These are phyloP conservation scores for Blechomonas ayalai DNA, from an alignment of 208 protist genomes.

Conservation along the genomic window DNA sequence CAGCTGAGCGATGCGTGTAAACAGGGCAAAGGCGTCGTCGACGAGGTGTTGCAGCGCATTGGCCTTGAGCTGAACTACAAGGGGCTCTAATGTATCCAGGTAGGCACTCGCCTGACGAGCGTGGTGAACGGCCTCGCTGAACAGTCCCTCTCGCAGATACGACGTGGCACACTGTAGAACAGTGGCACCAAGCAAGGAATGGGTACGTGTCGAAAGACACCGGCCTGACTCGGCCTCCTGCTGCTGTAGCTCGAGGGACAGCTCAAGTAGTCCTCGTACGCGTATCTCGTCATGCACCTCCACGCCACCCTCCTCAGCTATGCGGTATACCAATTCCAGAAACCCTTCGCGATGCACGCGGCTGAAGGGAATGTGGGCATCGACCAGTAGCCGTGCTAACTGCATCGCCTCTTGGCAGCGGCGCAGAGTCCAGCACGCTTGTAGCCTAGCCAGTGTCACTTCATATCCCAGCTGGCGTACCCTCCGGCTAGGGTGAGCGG, in stretches of 20 bases:
- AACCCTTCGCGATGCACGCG: no score
- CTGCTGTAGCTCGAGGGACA: slow-evolving; percentile 20
- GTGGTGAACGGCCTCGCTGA: background rate
- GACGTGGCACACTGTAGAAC: slow-evolving; percentile 21
- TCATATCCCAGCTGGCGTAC: no score
- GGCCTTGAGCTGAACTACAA: slow-evolving; percentile 12
- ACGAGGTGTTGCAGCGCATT: slow-evolving; percentile 2
- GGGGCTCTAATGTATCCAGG: slow-evolving; percentile 22
- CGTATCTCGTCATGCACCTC: background rate
- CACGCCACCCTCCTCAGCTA: no score
- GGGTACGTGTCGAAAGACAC: background rate
- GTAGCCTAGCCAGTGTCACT: no score
- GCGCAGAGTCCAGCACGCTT: no score
- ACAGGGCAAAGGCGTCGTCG: background rate
- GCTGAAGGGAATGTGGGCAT: no score
- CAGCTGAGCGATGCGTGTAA: slow-evolving; percentile 1
- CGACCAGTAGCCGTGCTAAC: no score
- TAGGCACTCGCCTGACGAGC: slow-evolving; percentile 5
- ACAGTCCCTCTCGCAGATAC: slow-evolving; percentile 8
- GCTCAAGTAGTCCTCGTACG: slow-evolving; percentile 9
- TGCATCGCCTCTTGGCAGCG: no score
- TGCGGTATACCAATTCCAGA: no score
- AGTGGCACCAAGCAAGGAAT: slow-evolving; percentile 19
- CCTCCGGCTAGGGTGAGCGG: no score
- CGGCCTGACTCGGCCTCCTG: background rate